Conservation (phyloP, 2,329 filamentous ascomycete genomes). For the Bretziella fagacearum region DNA sequence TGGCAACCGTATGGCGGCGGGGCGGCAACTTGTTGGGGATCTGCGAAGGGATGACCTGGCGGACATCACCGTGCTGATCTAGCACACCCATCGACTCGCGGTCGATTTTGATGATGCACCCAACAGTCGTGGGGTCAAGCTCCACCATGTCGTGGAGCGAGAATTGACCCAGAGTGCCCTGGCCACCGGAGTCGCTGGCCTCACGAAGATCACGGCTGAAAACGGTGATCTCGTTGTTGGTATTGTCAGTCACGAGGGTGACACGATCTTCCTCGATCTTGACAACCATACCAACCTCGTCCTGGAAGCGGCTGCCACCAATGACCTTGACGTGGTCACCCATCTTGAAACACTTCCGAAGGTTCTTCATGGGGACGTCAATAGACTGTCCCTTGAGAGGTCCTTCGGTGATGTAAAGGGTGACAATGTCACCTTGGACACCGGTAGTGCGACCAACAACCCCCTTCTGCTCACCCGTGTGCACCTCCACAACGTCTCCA, state of each 20-base stretch:
- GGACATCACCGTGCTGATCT: slow-evolving; percentile 73
- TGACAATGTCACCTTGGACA: slow-evolving; percentile 83
- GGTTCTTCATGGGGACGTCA: slow-evolving; percentile 78
- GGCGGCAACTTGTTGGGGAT: slow-evolving; percentile 77
- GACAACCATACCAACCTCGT: slow-evolving; percentile 94
- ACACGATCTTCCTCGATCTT: slow-evolving; percentile 84
- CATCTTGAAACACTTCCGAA: slow-evolving; percentile 81
- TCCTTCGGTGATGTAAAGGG: slow-evolving; percentile 68
- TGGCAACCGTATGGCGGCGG: slow-evolving; percentile 71
- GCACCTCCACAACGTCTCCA: slow-evolving; percentile 93
- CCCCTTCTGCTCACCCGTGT: slow-evolving; percentile 85
- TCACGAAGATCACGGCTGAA: slow-evolving; percentile 95
- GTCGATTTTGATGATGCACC: slow-evolving; percentile 86
- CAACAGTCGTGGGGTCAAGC: slow-evolving; percentile 80
- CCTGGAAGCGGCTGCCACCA: slow-evolving; percentile 80
- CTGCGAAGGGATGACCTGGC: slow-evolving; percentile 74
- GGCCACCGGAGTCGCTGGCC: slow-evolving; percentile 78
- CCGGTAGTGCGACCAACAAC: slow-evolving; percentile 72
- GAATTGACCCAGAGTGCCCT: slow-evolving; percentile 71
- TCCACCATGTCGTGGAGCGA: slow-evolving; percentile 89
- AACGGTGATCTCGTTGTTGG: slow-evolving; percentile 83
- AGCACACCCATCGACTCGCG: slow-evolving; percentile 78
- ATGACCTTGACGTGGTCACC: slow-evolving; percentile 99
- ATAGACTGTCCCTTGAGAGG: slow-evolving; percentile 68
- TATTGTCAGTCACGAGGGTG: slow-evolving; percentile 83